Evolutionary conservation across 1,139 yeast genomes (phyloP).

Genomic region (Sugiyamaella xylanicola): DNA sequence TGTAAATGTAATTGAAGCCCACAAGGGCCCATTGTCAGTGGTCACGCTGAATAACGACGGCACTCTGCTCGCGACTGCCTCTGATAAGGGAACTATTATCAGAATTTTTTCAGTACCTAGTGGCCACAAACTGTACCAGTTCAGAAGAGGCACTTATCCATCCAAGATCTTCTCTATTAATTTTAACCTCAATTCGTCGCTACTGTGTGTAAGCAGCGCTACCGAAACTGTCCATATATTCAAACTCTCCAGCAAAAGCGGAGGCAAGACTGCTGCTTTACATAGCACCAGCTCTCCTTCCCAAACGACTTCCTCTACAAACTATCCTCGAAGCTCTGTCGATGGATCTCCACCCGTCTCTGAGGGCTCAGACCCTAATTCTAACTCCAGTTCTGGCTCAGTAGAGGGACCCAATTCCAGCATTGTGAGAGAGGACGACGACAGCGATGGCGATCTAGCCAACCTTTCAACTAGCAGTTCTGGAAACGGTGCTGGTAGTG

Average conservation of each 20-base stretch:
- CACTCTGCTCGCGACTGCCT: conserved; percentile 82
- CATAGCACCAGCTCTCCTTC: too few relatives aligned
- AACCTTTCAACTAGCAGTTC: not conserved
- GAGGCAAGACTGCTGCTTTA: not conserved
- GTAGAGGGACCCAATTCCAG: not conserved
- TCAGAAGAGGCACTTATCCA: conserved; percentile 92
- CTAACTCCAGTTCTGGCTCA: not conserved
- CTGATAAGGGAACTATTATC: conserved; percentile 92
- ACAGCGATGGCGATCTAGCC: conserved; percentile 11
- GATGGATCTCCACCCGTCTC: not conserved
- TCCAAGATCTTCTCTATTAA: conserved; percentile 82
- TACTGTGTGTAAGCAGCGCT: conserved; percentile 82
- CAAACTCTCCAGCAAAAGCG: conserved; percentile 43
- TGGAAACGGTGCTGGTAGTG: not conserved
- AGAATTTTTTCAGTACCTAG: conserved; percentile 83
- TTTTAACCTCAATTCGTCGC: conserved; percentile 73
- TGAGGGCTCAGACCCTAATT: not conserved
- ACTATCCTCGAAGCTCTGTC: not conserved
- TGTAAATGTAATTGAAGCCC: conserved; percentile 88
- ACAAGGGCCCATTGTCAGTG: conserved; percentile 81
- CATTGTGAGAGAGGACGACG: conserved; percentile 2
- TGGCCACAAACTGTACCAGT: conserved; percentile 83
- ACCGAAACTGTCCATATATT: conserved; percentile 94
- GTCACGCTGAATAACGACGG: conserved; percentile 81
- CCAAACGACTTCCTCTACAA: too few relatives aligned